A percentile compares a stretch with the other conserved stretches of the same genome.
Conservation (phyloP, 1,284 basidiomycete species). For the Rhodofomes roseus region DNA sequence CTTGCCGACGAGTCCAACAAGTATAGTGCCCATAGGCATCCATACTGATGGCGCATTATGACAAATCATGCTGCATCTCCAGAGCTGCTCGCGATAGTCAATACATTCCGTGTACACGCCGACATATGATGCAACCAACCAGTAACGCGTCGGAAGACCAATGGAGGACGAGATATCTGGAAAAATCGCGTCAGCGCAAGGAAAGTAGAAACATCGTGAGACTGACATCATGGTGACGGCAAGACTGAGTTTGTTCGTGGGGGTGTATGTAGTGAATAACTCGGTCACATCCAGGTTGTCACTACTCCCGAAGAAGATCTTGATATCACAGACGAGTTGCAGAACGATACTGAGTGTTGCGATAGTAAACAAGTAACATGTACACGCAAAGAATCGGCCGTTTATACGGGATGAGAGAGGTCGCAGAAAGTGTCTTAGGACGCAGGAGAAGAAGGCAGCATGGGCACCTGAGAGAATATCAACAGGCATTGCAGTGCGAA, state of each 20-base stretch:
- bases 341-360: slow-evolving; percentile 22
- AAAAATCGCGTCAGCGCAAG: neutral
- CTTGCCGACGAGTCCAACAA: slow-evolving; percentile 16
- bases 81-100: slow-evolving; percentile 16
- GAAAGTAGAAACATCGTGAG: neutral
- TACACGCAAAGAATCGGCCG: slow-evolving; percentile 16
- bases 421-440: slow-evolving; percentile 6
- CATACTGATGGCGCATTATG: neutral
- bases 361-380: slow-evolving; percentile 15
- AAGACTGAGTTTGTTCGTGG: slow-evolving; percentile 15
- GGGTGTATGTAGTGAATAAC: neutral
- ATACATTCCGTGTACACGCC: neutral
- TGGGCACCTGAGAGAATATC: slow-evolving; percentile 16
- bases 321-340: slow-evolving; percentile 22
- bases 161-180: slow-evolving; percentile 30
- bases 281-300: neutral
- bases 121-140: slow-evolving; percentile 16
- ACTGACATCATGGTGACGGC: slow-evolving; percentile 26
- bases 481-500: neutral
- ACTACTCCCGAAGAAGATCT: slow-evolving; percentile 19
- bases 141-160: slow-evolving; percentile 31
- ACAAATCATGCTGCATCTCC: slow-evolving; percentile 15
- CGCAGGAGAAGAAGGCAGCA: slow-evolving; percentile 15
- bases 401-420: neutral
- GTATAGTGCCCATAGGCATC: slow-evolving; percentile 1